Evolutionary conservation across 306 rosid genomes (phyloP).

Genomic region (Prunus mongolica): DNA sequence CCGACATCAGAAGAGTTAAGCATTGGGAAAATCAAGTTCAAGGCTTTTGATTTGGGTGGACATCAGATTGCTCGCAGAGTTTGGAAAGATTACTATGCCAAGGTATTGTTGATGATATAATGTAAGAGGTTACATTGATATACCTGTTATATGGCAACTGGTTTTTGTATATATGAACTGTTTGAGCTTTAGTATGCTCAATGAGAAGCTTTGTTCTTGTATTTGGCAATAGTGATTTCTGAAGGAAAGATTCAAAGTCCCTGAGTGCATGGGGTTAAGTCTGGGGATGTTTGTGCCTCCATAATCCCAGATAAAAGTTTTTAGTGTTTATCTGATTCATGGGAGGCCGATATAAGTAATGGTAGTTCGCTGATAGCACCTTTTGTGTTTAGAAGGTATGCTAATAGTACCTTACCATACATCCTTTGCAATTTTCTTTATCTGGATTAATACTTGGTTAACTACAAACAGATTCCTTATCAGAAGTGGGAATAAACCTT

Average conservation of each 20-base stretch:
- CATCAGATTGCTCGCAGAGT: slow-evolving; percentile 82
- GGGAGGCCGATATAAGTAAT: slow-evolving; percentile 35
- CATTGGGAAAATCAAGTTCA: slow-evolving; percentile 83
- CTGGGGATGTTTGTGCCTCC: slow-evolving; percentile 16
- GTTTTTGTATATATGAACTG: neutral
- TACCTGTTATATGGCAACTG: neutral
- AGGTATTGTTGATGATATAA: slow-evolving; percentile 37
- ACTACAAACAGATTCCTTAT: neutral
- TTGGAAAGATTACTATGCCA: slow-evolving; percentile 85
- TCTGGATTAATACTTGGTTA: neutral
- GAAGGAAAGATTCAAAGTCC: neutral
- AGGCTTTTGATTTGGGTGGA: slow-evolving; percentile 85
- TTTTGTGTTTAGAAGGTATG: slow-evolving; percentile 32
- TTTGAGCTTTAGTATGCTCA: neutral
- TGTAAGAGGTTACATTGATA: neutral
- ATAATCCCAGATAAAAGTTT: slow-evolving; percentile 41
- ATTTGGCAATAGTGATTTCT: neutral
- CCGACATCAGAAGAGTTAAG: slow-evolving; percentile 83
- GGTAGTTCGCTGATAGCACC: slow-evolving; percentile 38
- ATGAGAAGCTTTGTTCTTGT: neutral
- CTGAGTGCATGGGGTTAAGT: neutral
- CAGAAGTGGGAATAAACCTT: neutral
- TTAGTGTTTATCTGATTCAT: slow-evolving; percentile 40
- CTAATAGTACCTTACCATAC: slow-evolving; percentile 33
- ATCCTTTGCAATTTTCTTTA: neutral